A percentile compares a stretch with the other conserved stretches of the same genome.
phyloP scores from a whole-genome alignment of 78 protist species.

The Dictyostelium citrinum region DNA sequence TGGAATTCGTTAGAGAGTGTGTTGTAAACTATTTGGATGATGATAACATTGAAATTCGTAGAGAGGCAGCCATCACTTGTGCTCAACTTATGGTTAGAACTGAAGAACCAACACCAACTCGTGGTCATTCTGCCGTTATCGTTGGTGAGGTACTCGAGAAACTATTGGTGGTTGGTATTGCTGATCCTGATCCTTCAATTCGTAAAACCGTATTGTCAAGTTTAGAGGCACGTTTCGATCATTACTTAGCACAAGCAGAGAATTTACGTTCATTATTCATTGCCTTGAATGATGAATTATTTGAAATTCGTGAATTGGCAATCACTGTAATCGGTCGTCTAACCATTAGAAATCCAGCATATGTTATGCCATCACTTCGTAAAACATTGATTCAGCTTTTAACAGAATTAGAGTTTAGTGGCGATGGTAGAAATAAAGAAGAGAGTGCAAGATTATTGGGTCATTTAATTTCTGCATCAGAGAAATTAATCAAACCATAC shows the following conservation, averaged over 20 bases:
- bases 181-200: slow-evolving; percentile 90
- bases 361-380: slow-evolving; percentile 95
- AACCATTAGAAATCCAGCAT: slow-evolving; percentile 94
- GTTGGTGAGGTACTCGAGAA: slow-evolving; percentile 84
- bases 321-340: slow-evolving; percentile 91
- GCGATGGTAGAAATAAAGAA: slow-evolving; percentile 81
- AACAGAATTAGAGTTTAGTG: slow-evolving; percentile 87
- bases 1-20: slow-evolving; percentile 75
- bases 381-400: slow-evolving; percentile 93
- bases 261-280: slow-evolving; percentile 85
- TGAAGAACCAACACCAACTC: slow-evolving; percentile 42
- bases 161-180: slow-evolving; percentile 82
- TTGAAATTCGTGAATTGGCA: slow-evolving; percentile 89
- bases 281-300: slow-evolving; percentile 86
- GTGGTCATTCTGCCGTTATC: slow-evolving; percentile 68
- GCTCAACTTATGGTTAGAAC: slow-evolving; percentile 37
- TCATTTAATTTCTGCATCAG: slow-evolving; percentile 80
- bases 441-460: slow-evolving; percentile 87
- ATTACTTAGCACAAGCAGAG: slow-evolving; percentile 88
- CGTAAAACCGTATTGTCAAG: slow-evolving; percentile 81
- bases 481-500: slow-evolving; percentile 90
- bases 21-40: slow-evolving; percentile 87
- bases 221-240: slow-evolving; percentile 83
- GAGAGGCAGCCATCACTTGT: slow-evolving; percentile 69
- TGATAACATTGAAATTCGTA: slow-evolving; percentile 44